Evolutionary conservation across 2,329 filamentous ascomycete species (phyloP).

Genomic region (Calonectria ilicicola): DNA sequence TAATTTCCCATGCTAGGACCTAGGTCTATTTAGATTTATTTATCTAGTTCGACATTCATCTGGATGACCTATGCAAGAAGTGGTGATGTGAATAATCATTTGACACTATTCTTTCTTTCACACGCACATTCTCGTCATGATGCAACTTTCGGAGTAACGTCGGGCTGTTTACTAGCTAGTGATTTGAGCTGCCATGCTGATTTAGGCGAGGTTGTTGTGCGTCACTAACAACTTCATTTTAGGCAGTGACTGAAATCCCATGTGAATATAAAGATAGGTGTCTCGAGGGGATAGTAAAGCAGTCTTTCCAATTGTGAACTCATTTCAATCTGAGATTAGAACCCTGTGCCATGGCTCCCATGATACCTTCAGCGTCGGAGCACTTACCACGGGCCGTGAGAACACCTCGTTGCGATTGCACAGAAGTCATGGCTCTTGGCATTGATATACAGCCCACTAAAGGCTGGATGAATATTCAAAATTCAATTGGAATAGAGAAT

Average conservation of each 20-base stretch:
- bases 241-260: not conserved
- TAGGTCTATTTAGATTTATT: too few relatives aligned
- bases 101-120: not conserved
- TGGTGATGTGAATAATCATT: not conserved
- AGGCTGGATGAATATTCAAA: not conserved
- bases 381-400: too few relatives aligned
- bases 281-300: not conserved
- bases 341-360: not conserved
- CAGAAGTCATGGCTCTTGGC: not conserved
- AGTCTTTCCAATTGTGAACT: not conserved
- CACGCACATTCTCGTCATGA: not conserved
- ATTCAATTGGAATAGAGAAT: not conserved
- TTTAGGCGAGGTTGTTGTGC: not conserved
- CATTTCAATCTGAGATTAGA: not conserved
- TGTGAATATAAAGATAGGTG: not conserved
- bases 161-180: not conserved
- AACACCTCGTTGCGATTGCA: too few relatives aligned
- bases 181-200: too few relatives aligned
- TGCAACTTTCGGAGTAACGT: not conserved
- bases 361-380: not conserved
- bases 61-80: not conserved
- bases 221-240: not conserved
- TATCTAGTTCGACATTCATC: not conserved
- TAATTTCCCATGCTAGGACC: not conserved
- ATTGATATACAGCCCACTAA: not conserved